Evolutionary conservation across 805 yeast genomes (phyloP).

Genomic region (Yarrowia keelungensis): DNA sequence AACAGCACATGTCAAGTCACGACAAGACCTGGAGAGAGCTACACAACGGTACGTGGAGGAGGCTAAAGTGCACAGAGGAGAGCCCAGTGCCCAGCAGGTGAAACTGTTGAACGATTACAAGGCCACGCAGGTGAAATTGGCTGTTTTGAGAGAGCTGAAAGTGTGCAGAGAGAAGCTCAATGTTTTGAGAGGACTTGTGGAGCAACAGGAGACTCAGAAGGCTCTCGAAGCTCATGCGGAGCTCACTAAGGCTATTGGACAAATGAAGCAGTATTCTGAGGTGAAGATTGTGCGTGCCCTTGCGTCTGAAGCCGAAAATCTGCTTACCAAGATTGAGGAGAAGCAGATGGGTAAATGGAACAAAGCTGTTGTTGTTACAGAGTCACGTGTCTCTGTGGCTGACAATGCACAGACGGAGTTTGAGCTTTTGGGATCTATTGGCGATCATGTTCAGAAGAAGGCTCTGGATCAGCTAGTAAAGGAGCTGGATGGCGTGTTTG

Average conservation of each 20-base stretch:
- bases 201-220: conserved; percentile 6
- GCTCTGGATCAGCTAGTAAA: conserved; percentile 15
- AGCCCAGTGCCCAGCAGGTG: conserved; percentile 15
- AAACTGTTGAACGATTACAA: conserved; percentile 33
- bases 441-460: background rate
- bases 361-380: background rate
- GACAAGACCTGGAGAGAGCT: conserved; percentile 9
- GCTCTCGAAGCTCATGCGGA: conserved; percentile 17
- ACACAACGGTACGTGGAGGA: conserved; percentile 25
- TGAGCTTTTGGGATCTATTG: background rate
- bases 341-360: conserved; percentile 4
- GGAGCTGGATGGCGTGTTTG: conserved; percentile 15
- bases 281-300: conserved; percentile 31
- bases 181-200: background rate
- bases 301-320: conserved; percentile 2
- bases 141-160: conserved; percentile 3
- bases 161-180: conserved; percentile 15
- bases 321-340: conserved; percentile 1
- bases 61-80: conserved; percentile 24
- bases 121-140: conserved; percentile 30
- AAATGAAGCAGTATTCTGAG: conserved; percentile 23
- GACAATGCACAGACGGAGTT: background rate
- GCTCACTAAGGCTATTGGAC: background rate
- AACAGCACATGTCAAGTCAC: conserved; percentile 4
- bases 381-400: background rate